Conservation (phyloP, 1,284 basidiomycete species). For the Porogramme epimiltina region DNA sequence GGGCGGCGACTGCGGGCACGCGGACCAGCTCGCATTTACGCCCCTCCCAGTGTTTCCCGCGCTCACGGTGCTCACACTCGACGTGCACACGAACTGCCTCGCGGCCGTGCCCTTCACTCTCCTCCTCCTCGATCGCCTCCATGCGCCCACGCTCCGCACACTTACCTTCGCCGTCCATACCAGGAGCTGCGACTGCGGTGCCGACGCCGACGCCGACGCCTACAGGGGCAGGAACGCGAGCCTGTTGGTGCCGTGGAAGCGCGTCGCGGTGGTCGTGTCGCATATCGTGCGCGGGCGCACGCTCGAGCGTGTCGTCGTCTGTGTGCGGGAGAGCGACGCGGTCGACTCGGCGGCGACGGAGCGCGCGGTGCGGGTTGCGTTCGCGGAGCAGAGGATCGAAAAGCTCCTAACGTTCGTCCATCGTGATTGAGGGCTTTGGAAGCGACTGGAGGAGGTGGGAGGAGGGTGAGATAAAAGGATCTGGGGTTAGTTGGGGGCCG, state of each 20-base stretch:
- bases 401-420: conserved; percentile 5
- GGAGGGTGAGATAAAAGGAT: too few species aligned
- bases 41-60: conserved; percentile 13
- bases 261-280: conserved; percentile 6
- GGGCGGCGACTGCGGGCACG: not conserved
- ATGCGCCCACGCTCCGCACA: conserved; percentile 11
- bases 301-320: conserved; percentile 4
- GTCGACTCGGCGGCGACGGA: conserved; percentile 17
- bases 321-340: not conserved
- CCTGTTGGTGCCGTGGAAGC: too few species aligned
- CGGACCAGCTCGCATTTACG: conserved; percentile 4
- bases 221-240: too few species aligned
- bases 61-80: conserved; percentile 17
- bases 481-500: too few species aligned
- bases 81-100: conserved; percentile 17
- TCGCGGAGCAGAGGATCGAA: conserved; percentile 13
- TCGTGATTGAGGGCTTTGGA: not conserved
- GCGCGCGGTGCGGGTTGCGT: conserved; percentile 8
- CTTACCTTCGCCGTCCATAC: conserved; percentile 13
- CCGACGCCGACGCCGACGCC: too few species aligned
- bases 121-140: conserved; percentile 14
- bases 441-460: too few species aligned
- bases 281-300: conserved; percentile 6
- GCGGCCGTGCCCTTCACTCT: conserved; percentile 17
- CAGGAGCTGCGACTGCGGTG: too few species aligned